Base-by-base conservation (phyloP, 202 grass and related monocot species). In the Panicum hallii region DNA sequence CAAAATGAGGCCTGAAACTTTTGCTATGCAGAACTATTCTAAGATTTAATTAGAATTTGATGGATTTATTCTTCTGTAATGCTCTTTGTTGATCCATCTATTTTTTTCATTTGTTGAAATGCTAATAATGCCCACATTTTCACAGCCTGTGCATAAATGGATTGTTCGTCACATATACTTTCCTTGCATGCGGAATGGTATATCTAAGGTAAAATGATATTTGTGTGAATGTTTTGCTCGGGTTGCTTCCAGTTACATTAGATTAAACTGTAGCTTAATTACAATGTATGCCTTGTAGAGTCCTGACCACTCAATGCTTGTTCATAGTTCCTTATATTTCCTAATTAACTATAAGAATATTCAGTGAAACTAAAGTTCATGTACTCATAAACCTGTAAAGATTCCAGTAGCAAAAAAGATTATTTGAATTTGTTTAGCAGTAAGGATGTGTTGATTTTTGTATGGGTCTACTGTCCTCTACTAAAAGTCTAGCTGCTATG, bases 131-230 rank as follows among this genome's bases (percentile, higher is more conserved):
- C 72, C 11, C 79, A 66, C 47, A 55, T 76, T 45, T 73, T 67
- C 1, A 48, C 90, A 94, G 93, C 93, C 93, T 71, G 93, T 94
- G 42, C 93, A 94, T 82, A 94, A 88, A 90, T 94, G 93, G 93
- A 58, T 92, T 71, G 74, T 92, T 79, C 90, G 90, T 11, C 93
- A 92, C 79, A 78, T 94, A 82, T 94, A 94, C 70, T 90, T 88
- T 53, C 93, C 93, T 26, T 92, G 90, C 85, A 90, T 94, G 77
- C 74, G 90, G 56, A 90, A 90, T 92, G 90, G 93, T 63, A 81
- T 92, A 81, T 70, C 90, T 55, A 95, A 92, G 93, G 93, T 94
- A 94, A 88, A 73, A 42, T 81, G 28, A 30, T 79, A 22, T 30
- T 14, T 17, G 7, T 73, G 38, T 65, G 10, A 7, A 47, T 30